These are phyloP conservation scores for Dactylis glomerata DNA, from an alignment of 176 grass and related monocot species.

Conservation along the genomic window DNA sequence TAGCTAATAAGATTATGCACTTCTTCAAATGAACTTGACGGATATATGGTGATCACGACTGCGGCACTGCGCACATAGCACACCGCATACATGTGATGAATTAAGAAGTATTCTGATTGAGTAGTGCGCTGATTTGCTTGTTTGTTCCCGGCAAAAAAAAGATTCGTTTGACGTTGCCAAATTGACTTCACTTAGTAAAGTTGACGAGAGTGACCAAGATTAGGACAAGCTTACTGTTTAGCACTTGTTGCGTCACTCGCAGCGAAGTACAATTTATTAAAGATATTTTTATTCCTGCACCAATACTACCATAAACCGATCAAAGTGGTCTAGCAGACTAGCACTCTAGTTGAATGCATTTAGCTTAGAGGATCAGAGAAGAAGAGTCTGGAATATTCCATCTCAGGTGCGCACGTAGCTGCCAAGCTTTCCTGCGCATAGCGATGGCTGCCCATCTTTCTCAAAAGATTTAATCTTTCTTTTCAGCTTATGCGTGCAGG, in stretches of 20 bases:
- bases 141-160: not conserved
- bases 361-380: not conserved
- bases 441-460: slow-evolving; percentile 13
- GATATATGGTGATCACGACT: not conserved
- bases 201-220: not conserved
- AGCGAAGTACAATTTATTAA: not conserved
- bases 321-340: not conserved
- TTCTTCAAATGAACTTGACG: not conserved
- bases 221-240: not conserved
- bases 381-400: slow-evolving; percentile 33
- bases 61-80: not conserved
- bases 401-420: not conserved
- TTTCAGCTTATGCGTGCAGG: slow-evolving; percentile 13
- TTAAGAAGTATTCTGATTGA: not conserved
- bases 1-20: slow-evolving; percentile 11
- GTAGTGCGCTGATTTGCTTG: not conserved
- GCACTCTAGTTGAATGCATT: not conserved
- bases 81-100: not conserved
- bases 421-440: not conserved
- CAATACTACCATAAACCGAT: not conserved
- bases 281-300: not conserved
- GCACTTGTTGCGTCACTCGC: not conserved
- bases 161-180: slow-evolving; percentile 1
- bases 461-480: not conserved
- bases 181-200: not conserved